Evolutionary conservation across 257 asterid genomes (phyloP), one percentile per base, ranked within the genome.

Genomic region (Nicotiana otophora): DNA sequence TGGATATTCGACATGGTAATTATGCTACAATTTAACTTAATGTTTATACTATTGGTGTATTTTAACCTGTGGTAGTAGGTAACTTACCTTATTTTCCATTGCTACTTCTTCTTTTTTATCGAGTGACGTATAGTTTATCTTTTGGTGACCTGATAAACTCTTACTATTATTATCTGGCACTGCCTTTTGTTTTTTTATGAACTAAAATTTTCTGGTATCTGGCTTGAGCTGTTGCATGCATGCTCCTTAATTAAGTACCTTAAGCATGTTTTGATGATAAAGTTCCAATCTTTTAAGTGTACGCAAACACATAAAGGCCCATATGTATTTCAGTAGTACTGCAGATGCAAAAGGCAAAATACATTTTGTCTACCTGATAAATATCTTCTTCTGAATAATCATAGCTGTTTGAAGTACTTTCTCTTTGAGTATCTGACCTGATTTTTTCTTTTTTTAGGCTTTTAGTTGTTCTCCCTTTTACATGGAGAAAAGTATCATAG

Each of bases 401-500:
- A 5, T 39, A 78, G 10, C 31, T 15, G 83, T 30, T 51, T 81
- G 67, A 17, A 53, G 12, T 81, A 42, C 54, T 81, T 66, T 53
- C 33, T 54, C 78, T 12, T 15, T 31, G 78, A 65, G 70, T 39
- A 67, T 34, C 42, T 82, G 60, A 83, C 36, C 77, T 39, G 77
- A 51, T 26, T 48, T 81, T 23, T 89, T 62, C 61, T 60, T 69
- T 64, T 28, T 17, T 46, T 79, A 39, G 68, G 83, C 80, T 65
- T 46, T 82, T 91, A 86, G 64, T 26, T 80, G 81, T 69, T 64
- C 81, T 55, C 83, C 39, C 66, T 76, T 60, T 72, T 70, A 68
- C 82, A 90, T 91, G 97, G 94, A 90, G 78, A 84, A 86, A 82
- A 80, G 83, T 86, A 58, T 19, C 55, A 84, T 54, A 34, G 82